phyloP scores from a whole-genome alignment of 1,139 yeast genomes.

The Yamadazyma dendronema region DNA sequence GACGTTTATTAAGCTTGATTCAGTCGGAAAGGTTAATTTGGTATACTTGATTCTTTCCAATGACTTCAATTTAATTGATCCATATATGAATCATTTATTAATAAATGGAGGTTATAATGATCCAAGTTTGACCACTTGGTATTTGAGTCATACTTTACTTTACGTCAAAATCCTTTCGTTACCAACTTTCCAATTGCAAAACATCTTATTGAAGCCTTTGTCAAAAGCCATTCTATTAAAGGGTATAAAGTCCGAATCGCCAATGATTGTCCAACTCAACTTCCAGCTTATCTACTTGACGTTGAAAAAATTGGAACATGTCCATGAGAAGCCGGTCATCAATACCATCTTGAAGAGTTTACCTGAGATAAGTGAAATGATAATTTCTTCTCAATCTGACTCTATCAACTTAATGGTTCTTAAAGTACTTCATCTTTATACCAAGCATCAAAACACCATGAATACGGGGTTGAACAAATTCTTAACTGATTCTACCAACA shows the following conservation, averaged over 20 bases:
- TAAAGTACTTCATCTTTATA: conserved; percentile 10
- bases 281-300: conserved; percentile 57
- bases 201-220: conserved; percentile 66
- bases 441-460: conserved; percentile 9
- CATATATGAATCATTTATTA: conserved; percentile 60
- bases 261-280: conserved; percentile 63
- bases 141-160: conserved; percentile 73
- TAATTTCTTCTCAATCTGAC: conserved; percentile 7
- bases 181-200: conserved; percentile 52
- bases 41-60: conserved; percentile 49
- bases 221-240: conserved; percentile 57
- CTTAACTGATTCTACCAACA: conserved; percentile 8
- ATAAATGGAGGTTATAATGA: conserved; percentile 60
- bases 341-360: conserved; percentile 10
- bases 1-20: conserved; percentile 72
- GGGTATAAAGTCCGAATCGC: conserved; percentile 53
- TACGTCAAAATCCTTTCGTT: conserved; percentile 57
- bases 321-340: conserved; percentile 18
- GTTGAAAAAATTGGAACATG: conserved; percentile 49
- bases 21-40: conserved; percentile 57
- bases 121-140: conserved; percentile 74
- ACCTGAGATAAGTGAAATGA: conserved; percentile 11
- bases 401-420: conserved; percentile 7
- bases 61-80: conserved; percentile 72
- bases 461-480: conserved; percentile 9